phyloP scores from a whole-genome alignment of 805 yeast genomes.

The Cyberlindnera petersonii region DNA sequence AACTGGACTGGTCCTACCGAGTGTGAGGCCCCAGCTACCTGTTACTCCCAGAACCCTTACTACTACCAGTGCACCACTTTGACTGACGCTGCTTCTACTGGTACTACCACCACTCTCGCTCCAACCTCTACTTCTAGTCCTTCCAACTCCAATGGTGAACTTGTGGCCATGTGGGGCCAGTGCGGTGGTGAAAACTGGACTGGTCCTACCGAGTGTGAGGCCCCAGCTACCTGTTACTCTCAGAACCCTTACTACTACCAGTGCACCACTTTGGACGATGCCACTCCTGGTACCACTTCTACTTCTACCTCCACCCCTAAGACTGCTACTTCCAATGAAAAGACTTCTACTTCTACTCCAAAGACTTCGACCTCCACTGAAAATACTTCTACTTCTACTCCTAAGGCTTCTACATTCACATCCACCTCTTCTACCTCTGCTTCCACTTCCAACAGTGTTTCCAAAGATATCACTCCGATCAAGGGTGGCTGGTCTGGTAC shows the following conservation, averaged over 20 bases:
- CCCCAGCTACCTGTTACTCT: slow-evolving; percentile 23
- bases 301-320: background rate
- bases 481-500: slow-evolving; percentile 15
- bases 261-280: slow-evolving; percentile 16
- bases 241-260: slow-evolving; percentile 22
- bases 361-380: too few relatives aligned
- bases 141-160: background rate
- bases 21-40: slow-evolving; percentile 24
- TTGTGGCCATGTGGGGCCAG: slow-evolving; percentile 10
- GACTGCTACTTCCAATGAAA: background rate
- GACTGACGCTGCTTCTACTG: background rate
- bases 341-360: background rate
- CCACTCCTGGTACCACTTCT: background rate
- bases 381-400: slow-evolving; percentile 1
- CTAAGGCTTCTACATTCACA: background rate
- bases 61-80: slow-evolving; percentile 26
- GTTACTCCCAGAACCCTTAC: slow-evolving; percentile 23
- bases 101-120: background rate
- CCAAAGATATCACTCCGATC: background rate
- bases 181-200: slow-evolving; percentile 12
- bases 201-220: slow-evolving; percentile 19
- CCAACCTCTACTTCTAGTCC: background rate
- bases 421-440: slow-evolving; percentile 6
- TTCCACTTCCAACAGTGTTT: slow-evolving; percentile 9
- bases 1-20: slow-evolving; percentile 10